A percentile compares a stretch with the other conserved stretches of the same genome.
phyloP scores from a whole-genome alignment of 2,329 filamentous ascomycete genomes.

The Zasmidium citrigriseum region DNA sequence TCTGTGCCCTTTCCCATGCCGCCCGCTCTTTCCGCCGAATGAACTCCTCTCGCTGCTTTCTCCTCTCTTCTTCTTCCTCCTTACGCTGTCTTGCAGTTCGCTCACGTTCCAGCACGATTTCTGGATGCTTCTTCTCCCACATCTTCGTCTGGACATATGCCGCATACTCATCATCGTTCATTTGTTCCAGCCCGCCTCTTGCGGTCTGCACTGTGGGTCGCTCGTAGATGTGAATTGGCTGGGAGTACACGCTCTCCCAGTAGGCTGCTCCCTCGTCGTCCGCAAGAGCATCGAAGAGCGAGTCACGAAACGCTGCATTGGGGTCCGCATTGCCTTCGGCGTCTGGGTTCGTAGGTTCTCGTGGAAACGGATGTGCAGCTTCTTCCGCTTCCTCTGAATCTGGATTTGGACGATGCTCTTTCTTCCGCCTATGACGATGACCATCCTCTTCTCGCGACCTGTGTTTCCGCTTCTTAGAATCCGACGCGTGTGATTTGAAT shows the following conservation, averaged over 20 bases:
- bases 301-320: conserved; percentile 82
- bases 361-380: conserved; percentile 36
- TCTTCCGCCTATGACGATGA: conserved; percentile 9
- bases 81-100: conserved; percentile 56
- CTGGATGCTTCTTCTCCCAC: conserved; percentile 93
- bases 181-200: conserved; percentile 68
- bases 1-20: conserved; percentile 32
- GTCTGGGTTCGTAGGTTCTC: conserved; percentile 28
- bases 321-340: conserved; percentile 54
- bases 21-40: conserved; percentile 42
- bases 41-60: conserved; percentile 39
- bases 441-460: conserved; percentile 18
- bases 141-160: conserved; percentile 81
- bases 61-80: conserved; percentile 47
- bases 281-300: conserved; percentile 92
- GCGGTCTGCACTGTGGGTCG: conserved; percentile 62
- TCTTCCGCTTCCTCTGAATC: neutral
- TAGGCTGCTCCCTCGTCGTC: conserved; percentile 95
- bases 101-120: conserved; percentile 74
- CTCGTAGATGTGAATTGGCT: conserved; percentile 83
- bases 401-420: neutral
- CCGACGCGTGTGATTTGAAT: conserved; percentile 31
- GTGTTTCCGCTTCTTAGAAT: conserved; percentile 24
- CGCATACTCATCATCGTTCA: conserved; percentile 92
- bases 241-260: conserved; percentile 96